Percentiles rank a stretch among this genome's conserved stretches.
Evolutionary conservation across 192 early-diverging fungal species (phyloP).

Genomic region (Backusella sp.): DNA sequence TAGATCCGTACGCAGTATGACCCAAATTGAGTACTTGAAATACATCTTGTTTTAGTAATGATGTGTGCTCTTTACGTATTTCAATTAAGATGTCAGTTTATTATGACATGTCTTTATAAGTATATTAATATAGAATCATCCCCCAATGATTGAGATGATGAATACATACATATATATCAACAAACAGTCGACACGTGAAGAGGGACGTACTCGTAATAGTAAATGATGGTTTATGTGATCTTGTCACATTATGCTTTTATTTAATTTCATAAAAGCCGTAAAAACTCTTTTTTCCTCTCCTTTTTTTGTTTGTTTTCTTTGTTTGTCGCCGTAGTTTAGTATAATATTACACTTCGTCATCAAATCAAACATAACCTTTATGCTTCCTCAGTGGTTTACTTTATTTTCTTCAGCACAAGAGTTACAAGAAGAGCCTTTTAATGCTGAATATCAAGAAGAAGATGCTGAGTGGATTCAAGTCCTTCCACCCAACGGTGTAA

Average conservation of each 20-base stretch:
- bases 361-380: not conserved
- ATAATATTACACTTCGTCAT: not conserved
- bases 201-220: too few relatives aligned
- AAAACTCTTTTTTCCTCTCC: not conserved
- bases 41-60: too few relatives aligned
- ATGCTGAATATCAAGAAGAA: not conserved
- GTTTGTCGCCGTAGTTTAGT: not conserved
- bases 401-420: not conserved
- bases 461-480: conserved; percentile 3
- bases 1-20: too few relatives aligned
- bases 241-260: not conserved
- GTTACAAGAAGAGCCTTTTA: not conserved
- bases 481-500: not conserved
- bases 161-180: too few relatives aligned
- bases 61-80: too few relatives aligned
- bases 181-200: too few relatives aligned
- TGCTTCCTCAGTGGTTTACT: not conserved
- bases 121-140: too few relatives aligned
- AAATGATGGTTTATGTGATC: not conserved
- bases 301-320: not conserved
- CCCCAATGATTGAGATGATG: too few relatives aligned
- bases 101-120: too few relatives aligned
- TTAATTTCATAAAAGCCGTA: not conserved
- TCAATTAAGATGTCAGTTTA: too few relatives aligned
- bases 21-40: too few relatives aligned